Evolutionary conservation across 345 rosid species (phyloP).

Genomic region (Gossypium raimondii): DNA sequence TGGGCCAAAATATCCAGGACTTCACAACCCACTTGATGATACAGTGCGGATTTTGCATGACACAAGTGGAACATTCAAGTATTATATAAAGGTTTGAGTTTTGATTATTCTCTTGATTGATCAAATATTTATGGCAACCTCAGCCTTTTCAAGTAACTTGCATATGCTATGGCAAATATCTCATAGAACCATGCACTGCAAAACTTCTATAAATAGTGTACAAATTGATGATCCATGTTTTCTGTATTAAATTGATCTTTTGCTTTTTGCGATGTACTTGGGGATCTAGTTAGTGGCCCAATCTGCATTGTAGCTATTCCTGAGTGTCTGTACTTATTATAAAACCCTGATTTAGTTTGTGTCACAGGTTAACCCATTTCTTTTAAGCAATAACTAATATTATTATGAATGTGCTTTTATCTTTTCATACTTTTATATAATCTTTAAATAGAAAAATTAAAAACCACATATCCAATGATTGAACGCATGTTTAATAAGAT

Average conservation of each 20-base stretch:
- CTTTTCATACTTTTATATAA: too few species aligned
- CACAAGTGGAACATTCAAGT: conserved; percentile 89
- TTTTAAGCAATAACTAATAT: too few species aligned
- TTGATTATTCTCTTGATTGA: conserved; percentile 6
- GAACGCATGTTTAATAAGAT: too few species aligned
- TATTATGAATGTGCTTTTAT: too few species aligned
- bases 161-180: background rate
- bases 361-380: too few species aligned
- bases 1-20: conserved; percentile 93
- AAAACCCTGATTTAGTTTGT: too few species aligned
- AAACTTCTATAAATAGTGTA: background rate
- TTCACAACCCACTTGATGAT: conserved; percentile 94
- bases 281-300: background rate
- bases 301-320: background rate
- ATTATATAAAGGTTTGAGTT: conserved; percentile 79
- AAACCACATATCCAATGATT: too few species aligned
- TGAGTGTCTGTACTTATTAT: background rate
- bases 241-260: background rate
- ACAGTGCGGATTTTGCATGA: conserved; percentile 62
- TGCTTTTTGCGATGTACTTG: background rate
- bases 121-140: background rate
- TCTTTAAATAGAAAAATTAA: too few species aligned
- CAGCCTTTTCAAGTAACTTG: background rate
- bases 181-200: background rate
- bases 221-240: conserved; percentile 8